Base-by-base conservation (phyloP, 495 filamentous ascomycete species). In the Lasiosphaeriaceae sp. region DNA sequence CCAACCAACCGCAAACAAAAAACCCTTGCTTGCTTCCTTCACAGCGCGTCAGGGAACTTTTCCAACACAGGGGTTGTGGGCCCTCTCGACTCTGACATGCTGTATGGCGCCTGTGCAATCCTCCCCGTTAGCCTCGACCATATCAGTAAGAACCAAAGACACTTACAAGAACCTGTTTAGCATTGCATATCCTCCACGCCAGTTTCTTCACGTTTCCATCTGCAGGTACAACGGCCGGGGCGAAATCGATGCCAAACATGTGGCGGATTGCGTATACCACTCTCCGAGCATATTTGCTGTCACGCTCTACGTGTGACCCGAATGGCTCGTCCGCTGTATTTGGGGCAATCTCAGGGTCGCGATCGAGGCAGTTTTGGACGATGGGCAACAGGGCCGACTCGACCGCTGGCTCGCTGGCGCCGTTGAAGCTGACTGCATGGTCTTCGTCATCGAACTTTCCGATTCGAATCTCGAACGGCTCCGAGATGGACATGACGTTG, bases 211-310 rank as follows among this genome's bases (percentile, higher is more conserved):
- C 90, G 62, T 86, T 94, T 6, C 95, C 93, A 78, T 98, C 94
- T 1, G 92, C 90, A 54, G 86, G 85, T 43, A 98, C 94, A 12
- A 98, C 95, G 49, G 90, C 90, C 2, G 92, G 87, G 7, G 95
- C 90, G 59, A 98, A 87, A 70, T 98, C 95, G 56, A 98, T 86
- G 52, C 94, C 95, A 67, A 98, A 98, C 93, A 96, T 97, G 72
- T 96, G 90, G 54, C 88, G 88, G 37, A 97, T 89, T 11, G 95
- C 94, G 74, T 93, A 97, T 0, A 97, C 90, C 29, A 97, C 84
- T 39, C 94, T 72, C 68, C 85, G 89, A 17, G 92, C 89, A 60
- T 88, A 97, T 68, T 96, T 96, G 57, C 86, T 85, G 47, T 96
- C 88, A 11, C 90, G 77, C 65, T 96, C 89, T 11, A 96, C 89